Percentiles rank a stretch among this genome's conserved stretches.
phyloP scores from a whole-genome alignment of 306 rosid genomes.

The Cicer judaicum region DNA sequence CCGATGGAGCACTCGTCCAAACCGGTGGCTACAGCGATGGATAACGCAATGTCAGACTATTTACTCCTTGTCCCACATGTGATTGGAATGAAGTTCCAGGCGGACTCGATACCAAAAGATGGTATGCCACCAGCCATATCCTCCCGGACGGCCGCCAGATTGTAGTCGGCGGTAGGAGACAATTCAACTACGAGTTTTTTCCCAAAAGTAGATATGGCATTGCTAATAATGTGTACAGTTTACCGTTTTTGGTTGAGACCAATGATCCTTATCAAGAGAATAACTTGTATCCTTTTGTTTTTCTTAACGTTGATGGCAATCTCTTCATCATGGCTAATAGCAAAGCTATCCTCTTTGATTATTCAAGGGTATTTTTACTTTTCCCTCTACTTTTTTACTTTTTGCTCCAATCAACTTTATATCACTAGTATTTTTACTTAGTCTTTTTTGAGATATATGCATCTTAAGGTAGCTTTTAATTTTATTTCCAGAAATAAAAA shows the following conservation, averaged over 20 bases:
- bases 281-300: conserved; percentile 73
- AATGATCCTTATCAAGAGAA: conserved; percentile 50
- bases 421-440: too few species aligned
- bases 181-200: conserved; percentile 67
- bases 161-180: conserved; percentile 58
- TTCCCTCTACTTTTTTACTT: too few species aligned
- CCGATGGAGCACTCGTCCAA: conserved; percentile 63
- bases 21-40: conserved; percentile 68
- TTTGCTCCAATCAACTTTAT: too few species aligned
- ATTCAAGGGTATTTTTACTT: conserved; percentile 25
- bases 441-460: too few species aligned
- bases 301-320: conserved; percentile 64
- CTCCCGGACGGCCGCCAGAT: conserved; percentile 70
- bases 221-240: neutral
- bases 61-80: conserved; percentile 50
- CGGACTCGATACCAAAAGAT: conserved; percentile 46
- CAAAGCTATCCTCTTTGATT: conserved; percentile 60
- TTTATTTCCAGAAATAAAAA: too few species aligned
- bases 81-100: conserved; percentile 54
- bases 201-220: conserved; percentile 40
- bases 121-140: conserved; percentile 69
- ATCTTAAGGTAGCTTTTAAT: too few species aligned
- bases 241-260: conserved; percentile 58
- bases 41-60: conserved; percentile 42
- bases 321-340: conserved; percentile 70